phyloP scores from a whole-genome alignment of 2,329 filamentous ascomycete genomes.

The Paecilomyces niveus region DNA sequence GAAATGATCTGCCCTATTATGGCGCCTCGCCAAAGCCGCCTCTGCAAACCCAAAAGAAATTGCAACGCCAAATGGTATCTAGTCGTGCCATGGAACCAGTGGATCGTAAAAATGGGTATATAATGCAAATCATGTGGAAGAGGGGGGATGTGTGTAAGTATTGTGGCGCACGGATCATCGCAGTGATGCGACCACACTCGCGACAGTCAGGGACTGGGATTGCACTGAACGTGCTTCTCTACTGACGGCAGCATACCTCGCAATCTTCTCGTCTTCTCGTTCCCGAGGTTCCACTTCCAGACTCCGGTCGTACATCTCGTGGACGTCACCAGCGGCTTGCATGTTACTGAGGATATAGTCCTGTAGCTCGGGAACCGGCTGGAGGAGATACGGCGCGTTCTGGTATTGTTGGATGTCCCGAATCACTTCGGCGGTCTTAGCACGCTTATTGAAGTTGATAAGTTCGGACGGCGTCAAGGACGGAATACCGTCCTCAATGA shows the following conservation, averaged over 20 bases:
- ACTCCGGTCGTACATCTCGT: constrained; percentile 99
- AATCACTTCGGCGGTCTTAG: constrained; percentile 97
- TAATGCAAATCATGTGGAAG: constrained; percentile 5
- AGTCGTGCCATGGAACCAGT: constrained; percentile 1
- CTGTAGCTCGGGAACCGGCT: constrained; percentile 83
- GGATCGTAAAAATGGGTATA: constrained; percentile 7
- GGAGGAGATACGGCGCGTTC: constrained; percentile 89
- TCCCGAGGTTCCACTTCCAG: constrained; percentile 88
- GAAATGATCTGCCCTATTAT: background rate
- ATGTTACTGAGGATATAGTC: constrained; percentile 97
- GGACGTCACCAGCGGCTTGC: constrained; percentile 89
- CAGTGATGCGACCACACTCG: constrained; percentile 24
- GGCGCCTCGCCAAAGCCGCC: background rate
- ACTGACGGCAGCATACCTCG: constrained; percentile 61
- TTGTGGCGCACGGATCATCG: constrained; percentile 16
- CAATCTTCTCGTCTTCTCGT: constrained; percentile 98
- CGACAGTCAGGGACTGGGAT: constrained; percentile 16
- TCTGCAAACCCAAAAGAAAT: background rate
- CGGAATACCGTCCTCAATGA: constrained; percentile 97
- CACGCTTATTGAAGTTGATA: constrained; percentile 97
- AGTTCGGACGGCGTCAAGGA: constrained; percentile 92
- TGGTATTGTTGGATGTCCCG: constrained; percentile 98
- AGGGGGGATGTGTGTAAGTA: background rate
- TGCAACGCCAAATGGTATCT: background rate
- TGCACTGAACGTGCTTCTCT: constrained; percentile 25